These are phyloP conservation scores for Nicotiana attenuata DNA, from an alignment of 257 asterid genomes.

Conservation along the genomic window DNA sequence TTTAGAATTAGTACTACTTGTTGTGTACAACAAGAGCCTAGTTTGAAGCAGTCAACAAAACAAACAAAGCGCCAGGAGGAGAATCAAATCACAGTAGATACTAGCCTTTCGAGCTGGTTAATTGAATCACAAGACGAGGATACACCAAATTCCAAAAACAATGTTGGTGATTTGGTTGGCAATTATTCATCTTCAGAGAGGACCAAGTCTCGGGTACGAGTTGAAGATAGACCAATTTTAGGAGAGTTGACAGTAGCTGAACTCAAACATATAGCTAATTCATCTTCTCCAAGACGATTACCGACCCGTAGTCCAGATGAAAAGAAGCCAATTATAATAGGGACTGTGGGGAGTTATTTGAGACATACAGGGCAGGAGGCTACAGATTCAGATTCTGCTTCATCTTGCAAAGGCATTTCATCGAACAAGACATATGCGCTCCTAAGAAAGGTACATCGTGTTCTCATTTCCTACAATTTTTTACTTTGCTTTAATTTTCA, in stretches of 20 bases:
- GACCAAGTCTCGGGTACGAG: conserved; percentile 21
- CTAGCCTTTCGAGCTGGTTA: conserved; percentile 78
- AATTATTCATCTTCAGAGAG: conserved; percentile 39
- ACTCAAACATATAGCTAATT: conserved; percentile 20
- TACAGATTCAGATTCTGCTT: not conserved
- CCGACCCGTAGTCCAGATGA: conserved; percentile 24
- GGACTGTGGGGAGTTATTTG: conserved; percentile 54
- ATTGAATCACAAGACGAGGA: conserved; percentile 27
- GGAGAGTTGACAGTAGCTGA: conserved; percentile 25
- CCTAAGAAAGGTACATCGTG: not conserved
- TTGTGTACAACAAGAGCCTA: conserved; percentile 10
- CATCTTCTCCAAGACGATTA: not conserved
- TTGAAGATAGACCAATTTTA: conserved; percentile 28
- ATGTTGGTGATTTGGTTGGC: conserved; percentile 22
- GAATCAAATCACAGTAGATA: conserved; percentile 33
- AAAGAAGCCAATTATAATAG: conserved; percentile 18
- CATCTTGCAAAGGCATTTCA: conserved; percentile 8
- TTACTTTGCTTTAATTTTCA: not conserved
- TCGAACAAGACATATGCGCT: not conserved
- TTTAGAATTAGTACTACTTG: not conserved
- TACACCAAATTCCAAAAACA: conserved; percentile 11
- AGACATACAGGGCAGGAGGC: conserved; percentile 23
- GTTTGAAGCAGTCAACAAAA: conserved; percentile 8
- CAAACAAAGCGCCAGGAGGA: not conserved
- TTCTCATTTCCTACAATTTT: not conserved